Conservation (phyloP, 805 yeast genomes). For the Cyberlindnera petersonii region DNA sequence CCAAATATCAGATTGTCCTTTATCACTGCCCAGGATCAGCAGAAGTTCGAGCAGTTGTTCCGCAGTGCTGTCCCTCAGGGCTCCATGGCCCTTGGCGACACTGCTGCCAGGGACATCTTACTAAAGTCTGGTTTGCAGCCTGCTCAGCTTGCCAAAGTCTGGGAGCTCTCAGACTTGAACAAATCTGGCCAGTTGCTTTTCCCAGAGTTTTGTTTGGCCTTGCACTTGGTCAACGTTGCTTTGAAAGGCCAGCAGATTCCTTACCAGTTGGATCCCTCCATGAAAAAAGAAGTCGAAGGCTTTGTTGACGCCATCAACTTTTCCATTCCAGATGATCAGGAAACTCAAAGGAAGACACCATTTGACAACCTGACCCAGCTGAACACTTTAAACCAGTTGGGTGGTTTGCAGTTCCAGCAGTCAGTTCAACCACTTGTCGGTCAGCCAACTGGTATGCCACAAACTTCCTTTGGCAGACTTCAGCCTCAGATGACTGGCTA, state of each 20-base stretch:
- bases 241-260: slow-evolving; percentile 81
- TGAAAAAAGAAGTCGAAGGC: slow-evolving; percentile 79
- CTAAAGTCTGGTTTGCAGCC: slow-evolving; percentile 77
- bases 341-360: slow-evolving; percentile 32
- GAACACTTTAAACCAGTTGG: slow-evolving; percentile 31
- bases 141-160: slow-evolving; percentile 72
- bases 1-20: slow-evolving; percentile 80
- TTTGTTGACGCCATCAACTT: slow-evolving; percentile 87
- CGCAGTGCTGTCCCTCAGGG: slow-evolving; percentile 65
- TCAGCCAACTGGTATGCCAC: slow-evolving; percentile 23
- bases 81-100: slow-evolving; percentile 54
- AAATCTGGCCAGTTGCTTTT: slow-evolving; percentile 81
- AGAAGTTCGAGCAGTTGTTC: slow-evolving; percentile 80
- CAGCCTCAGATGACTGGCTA: slow-evolving; percentile 28
- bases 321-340: slow-evolving; percentile 55
- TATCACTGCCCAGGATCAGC: slow-evolving; percentile 80
- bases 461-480: slow-evolving; percentile 26
- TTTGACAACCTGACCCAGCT: slow-evolving; percentile 36
- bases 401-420: slow-evolving; percentile 31
- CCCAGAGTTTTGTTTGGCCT: slow-evolving; percentile 91
- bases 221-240: slow-evolving; percentile 78
- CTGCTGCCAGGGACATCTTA: slow-evolving; percentile 72
- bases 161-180: slow-evolving; percentile 89
- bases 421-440: slow-evolving; percentile 20
- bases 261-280: slow-evolving; percentile 59